A percentile compares a stretch with the other conserved stretches of the same genome.
Conservation (phyloP, 2,329 filamentous ascomycete species). For the Xylaria arbuscula region DNA sequence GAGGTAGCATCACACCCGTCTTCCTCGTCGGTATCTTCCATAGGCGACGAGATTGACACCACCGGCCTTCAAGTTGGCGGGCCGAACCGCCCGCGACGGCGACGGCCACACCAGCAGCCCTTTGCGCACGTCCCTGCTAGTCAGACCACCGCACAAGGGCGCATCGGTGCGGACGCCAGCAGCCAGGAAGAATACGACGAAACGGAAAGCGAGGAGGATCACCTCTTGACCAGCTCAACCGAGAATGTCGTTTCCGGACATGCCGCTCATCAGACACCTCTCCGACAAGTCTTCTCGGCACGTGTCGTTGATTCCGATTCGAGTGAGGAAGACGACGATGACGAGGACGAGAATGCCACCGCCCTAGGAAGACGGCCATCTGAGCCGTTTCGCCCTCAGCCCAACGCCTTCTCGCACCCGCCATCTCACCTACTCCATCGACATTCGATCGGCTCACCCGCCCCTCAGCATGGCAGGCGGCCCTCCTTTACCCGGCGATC, state of each 20-base stretch:
- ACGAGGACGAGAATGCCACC: slow-evolving; percentile 83
- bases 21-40: slow-evolving; percentile 89
- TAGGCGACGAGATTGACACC: slow-evolving; percentile 88
- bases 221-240: slow-evolving; percentile 67
- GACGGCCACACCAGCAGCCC: slow-evolving; percentile 55
- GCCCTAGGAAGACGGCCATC: slow-evolving; percentile 72
- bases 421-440: slow-evolving; percentile 64
- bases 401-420: slow-evolving; percentile 91
- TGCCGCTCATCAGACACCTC: slow-evolving; percentile 51
- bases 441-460: slow-evolving; percentile 62
- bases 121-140: slow-evolving; percentile 42
- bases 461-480: slow-evolving; percentile 62
- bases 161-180: slow-evolving; percentile 62
- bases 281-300: slow-evolving; percentile 51
- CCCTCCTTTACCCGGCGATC: slow-evolving; percentile 62
- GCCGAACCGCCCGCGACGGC: slow-evolving; percentile 70
- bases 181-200: slow-evolving; percentile 96
- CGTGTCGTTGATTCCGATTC: slow-evolving; percentile 56
- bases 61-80: slow-evolving; percentile 83
- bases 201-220: slow-evolving; percentile 89
- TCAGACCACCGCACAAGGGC: slow-evolving; percentile 52
- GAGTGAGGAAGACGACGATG: slow-evolving; percentile 66
- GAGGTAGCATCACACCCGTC: slow-evolving; percentile 93
- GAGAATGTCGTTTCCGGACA: slow-evolving; percentile 59
- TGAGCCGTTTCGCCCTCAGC: slow-evolving; percentile 82